Conservation (phyloP, 352 stramenopile species). For the Phytophthora tentaculata region DNA sequence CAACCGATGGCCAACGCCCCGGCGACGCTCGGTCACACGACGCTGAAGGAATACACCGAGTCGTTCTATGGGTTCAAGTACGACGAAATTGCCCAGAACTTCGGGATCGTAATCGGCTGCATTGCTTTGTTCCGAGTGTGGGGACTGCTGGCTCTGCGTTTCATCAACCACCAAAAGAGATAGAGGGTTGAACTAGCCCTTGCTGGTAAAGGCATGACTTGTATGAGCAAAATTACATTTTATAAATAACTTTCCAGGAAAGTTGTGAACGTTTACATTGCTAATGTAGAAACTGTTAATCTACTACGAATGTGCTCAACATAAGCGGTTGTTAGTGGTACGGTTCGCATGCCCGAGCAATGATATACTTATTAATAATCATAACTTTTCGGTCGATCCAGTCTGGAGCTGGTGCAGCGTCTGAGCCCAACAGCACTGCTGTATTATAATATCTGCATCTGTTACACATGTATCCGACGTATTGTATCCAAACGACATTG, state of each 20-base stretch:
- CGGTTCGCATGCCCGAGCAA: too few relatives aligned
- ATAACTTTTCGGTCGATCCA: too few relatives aligned
- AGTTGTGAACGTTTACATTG: too few relatives aligned
- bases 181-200: not conserved
- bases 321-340: too few relatives aligned
- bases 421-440: too few relatives aligned
- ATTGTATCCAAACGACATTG: too few relatives aligned
- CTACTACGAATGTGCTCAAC: too few relatives aligned
- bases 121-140: constrained; percentile 39
- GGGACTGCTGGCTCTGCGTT: constrained; percentile 24
- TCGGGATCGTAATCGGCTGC: constrained; percentile 26
- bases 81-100: constrained; percentile 26
- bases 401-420: too few relatives aligned
- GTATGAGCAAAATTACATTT: not conserved
- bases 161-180: not conserved
- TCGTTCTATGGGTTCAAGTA: constrained; percentile 31
- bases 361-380: too few relatives aligned
- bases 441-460: too few relatives aligned
- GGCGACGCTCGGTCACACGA: constrained; percentile 2
- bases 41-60: constrained; percentile 32
- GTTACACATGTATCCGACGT: too few relatives aligned
- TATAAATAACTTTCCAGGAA: not conserved
- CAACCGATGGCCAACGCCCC: constrained; percentile 6
- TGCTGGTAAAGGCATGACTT: not conserved
- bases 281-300: too few relatives aligned